Conservation (phyloP, 345 rosid genomes). For the Pistacia vera region DNA sequence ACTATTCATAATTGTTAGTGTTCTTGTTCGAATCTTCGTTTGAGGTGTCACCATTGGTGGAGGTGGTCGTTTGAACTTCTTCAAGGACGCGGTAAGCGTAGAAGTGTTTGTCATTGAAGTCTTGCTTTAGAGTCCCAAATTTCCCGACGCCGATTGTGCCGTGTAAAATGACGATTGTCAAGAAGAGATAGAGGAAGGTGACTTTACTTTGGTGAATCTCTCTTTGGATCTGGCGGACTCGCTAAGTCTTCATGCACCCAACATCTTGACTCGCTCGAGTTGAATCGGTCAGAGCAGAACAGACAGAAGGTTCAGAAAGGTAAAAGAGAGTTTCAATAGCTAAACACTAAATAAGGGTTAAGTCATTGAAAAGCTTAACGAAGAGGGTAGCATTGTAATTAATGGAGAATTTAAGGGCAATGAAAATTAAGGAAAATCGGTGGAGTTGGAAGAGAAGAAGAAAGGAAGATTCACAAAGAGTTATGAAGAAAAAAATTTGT, state of each 20-base stretch:
- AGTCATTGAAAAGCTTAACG: no score
- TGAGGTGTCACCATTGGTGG: background rate
- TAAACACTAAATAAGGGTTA: background rate
- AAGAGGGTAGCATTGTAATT: no score
- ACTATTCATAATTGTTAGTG: constrained; percentile 38
- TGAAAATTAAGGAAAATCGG: constrained; percentile 7
- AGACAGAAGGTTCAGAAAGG: background rate
- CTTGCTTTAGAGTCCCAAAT: constrained; percentile 61
- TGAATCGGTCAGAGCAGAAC: background rate
- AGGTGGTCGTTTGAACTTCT: constrained; percentile 5
- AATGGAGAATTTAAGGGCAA: no score
- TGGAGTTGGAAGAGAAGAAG: constrained; percentile 9
- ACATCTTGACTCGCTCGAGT: constrained; percentile 30
- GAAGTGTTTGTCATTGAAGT: constrained; percentile 28
- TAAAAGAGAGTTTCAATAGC: background rate
- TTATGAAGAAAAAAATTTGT: no score
- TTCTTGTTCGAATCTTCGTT: background rate
- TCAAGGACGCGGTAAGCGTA: constrained; percentile 44
- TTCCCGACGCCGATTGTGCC: constrained; percentile 65
- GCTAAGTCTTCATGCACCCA: constrained; percentile 42
- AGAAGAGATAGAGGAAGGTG: constrained; percentile 50
- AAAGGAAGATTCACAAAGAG: background rate
- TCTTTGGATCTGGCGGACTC: constrained; percentile 47
- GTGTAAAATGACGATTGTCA: constrained; percentile 57
- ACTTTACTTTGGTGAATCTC: constrained; percentile 48